Base-by-base conservation (phyloP, 768 basidiomycete species). In the Filobasidium wieringae region DNA sequence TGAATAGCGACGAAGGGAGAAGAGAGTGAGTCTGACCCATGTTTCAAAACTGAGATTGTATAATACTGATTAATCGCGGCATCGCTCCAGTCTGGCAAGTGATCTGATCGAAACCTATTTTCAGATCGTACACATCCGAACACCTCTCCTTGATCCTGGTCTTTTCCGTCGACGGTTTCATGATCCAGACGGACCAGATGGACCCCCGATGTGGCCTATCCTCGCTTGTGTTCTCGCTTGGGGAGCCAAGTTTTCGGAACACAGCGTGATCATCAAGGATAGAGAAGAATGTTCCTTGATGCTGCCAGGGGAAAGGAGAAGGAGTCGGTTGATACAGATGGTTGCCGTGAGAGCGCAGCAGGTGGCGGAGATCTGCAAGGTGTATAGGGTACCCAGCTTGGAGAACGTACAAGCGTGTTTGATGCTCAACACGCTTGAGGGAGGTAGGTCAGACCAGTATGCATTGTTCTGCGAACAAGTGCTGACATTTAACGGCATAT, bases 31-130 rank as follows among this genome's bases (percentile, higher is more conserved):
- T 86, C 62, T 37, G 14, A 62, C 56, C 58, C 63, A 64, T 0
- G 24, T 11, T 60, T 63, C 26, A 51, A 58, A 17, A 56, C 68
- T 62, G 30, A 56, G 49, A 59, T 15, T n/a, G n/a, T 30, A 53
- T n/a, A 9, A 37, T 37, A 37, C 36, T 29, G 5, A 59, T 51
- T 36, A n/a, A 47, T 8, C 54, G 29, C 17, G 22, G 41, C 50
- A 14, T 51, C 29, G 19, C 54, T 57, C 29, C 40, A 95, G 91
- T 74, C 87, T 96, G 68, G 86, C 89, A 2, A 81, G 86, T 53
- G 90, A 96, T 75, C 84, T 95, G 53, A 84, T 93, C 68, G 89
- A 95, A 75, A 88, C 92, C 43, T 96, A 85, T 76, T 92, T 93
- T 72, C 88, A 92, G 51, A 69, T 74, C 39, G 68, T 88, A 37